Percentiles rank a stretch among this genome's conserved stretches.
Evolutionary conservation across 2,329 filamentous ascomycete species (phyloP).

Genomic region (Cladosporium sp.): DNA sequence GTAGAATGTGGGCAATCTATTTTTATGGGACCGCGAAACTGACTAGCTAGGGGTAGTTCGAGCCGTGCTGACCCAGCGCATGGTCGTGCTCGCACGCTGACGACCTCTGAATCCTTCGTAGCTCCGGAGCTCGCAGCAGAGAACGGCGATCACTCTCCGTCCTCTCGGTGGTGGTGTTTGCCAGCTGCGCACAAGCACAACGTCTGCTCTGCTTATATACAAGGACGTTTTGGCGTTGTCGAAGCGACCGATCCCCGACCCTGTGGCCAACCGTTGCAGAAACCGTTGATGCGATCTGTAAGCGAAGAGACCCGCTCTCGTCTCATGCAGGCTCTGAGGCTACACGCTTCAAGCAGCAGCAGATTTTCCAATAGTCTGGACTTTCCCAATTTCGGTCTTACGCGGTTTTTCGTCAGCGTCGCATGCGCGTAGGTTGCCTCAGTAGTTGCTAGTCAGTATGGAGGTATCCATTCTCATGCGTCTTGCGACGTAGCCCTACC

Average conservation of each 20-base stretch:
- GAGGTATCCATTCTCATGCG: not conserved
- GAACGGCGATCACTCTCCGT: not conserved
- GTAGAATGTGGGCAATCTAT: conserved; percentile 8
- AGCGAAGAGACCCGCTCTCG: conserved; percentile 1
- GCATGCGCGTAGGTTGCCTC: conserved; percentile 2
- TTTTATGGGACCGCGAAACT: conserved; percentile 4
- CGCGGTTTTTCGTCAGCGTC: conserved; percentile 1
- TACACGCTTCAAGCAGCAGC: not conserved
- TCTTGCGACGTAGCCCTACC: not conserved
- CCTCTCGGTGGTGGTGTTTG: no score
- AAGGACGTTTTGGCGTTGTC: not conserved
- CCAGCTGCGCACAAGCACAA: not conserved
- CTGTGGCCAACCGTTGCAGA: not conserved
- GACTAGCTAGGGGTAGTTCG: conserved; percentile 12
- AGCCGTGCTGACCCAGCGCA: conserved; percentile 15
- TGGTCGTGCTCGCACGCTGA: not conserved
- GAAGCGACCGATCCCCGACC: not conserved
- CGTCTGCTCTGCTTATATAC: not conserved
- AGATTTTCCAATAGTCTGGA: conserved; percentile 7
- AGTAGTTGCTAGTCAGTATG: no score
- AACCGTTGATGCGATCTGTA: not conserved
- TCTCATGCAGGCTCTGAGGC: conserved; percentile 3
- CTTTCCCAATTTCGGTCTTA: not conserved
- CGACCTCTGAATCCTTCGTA: conserved; percentile 11
- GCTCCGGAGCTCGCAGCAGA: not conserved